Percentiles rank a stretch among this genome's conserved stretches.
Evolutionary conservation across 2,329 filamentous ascomycete genomes (phyloP).

Genomic region (Epichloe typhina): DNA sequence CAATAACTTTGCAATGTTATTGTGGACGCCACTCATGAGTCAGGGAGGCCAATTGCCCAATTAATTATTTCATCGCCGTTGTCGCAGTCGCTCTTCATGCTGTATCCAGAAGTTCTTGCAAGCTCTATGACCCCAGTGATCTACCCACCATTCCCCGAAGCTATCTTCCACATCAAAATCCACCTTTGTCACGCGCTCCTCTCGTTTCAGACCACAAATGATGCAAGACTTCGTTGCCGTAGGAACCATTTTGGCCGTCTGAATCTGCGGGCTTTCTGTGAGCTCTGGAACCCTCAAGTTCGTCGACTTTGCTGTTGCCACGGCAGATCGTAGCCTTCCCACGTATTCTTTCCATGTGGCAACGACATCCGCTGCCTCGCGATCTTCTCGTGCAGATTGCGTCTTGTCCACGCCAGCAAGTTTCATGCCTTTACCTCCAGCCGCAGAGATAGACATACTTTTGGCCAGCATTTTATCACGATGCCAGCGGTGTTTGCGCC

Average conservation of each 20-base stretch:
- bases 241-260: constrained; percentile 57
- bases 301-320: constrained; percentile 51
- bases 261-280: constrained; percentile 52
- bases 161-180: constrained; percentile 73
- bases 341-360: constrained; percentile 63
- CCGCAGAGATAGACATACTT: constrained; percentile 74
- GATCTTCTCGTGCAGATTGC: constrained; percentile 70
- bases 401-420: constrained; percentile 72
- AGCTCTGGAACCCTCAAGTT: constrained; percentile 55
- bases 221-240: constrained; percentile 66
- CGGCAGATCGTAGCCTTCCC: constrained; percentile 58
- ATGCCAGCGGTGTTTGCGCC: constrained; percentile 80
- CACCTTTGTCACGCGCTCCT: constrained; percentile 66
- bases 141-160: constrained; percentile 94
- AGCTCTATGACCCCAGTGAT: constrained; percentile 69
- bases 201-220: constrained; percentile 75
- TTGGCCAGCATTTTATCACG: constrained; percentile 74
- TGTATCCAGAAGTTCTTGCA: constrained; percentile 80
- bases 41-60: too few species aligned
- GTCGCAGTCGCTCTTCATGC: constrained; percentile 56
- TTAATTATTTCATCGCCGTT: constrained; percentile 35
- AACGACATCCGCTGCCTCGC: constrained; percentile 69
- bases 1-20: too few species aligned
- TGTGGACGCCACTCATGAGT: too few species aligned
- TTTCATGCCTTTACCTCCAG: constrained; percentile 79